Conservation (phyloP, 768 basidiomycete genomes). For the Mycena belliarum region DNA sequence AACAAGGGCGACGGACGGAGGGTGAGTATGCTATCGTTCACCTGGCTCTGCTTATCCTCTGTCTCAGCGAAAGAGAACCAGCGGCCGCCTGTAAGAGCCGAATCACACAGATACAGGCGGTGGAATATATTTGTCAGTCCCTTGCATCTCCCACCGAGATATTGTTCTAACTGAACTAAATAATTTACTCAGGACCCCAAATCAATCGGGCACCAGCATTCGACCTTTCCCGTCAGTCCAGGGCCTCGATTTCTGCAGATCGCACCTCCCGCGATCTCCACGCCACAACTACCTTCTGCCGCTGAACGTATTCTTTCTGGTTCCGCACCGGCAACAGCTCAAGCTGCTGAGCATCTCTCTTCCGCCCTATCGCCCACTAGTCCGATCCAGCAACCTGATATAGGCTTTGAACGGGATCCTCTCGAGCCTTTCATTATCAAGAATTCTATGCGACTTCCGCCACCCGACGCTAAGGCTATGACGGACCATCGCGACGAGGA, state of each 20-base stretch:
- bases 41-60: background rate
- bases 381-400: background rate
- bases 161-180: too few species aligned
- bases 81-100: background rate
- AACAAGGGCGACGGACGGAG: background rate
- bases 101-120: background rate
- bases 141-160: too few species aligned
- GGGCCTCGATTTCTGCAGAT: too few species aligned
- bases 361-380: background rate
- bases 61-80: slow-evolving; percentile 7
- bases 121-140: background rate
- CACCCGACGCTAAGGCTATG: background rate
- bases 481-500: background rate
- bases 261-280: too few species aligned
- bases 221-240: background rate
- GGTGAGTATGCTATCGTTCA: background rate
- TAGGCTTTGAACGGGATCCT: background rate
- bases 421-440: slow-evolving; percentile 6
- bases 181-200: background rate
- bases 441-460: background rate
- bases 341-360: background rate
- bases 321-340: background rate
- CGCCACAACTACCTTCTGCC: background rate
- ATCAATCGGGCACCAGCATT: background rate
- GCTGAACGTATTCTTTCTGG: background rate